A percentile compares a stretch with the other conserved stretches of the same genome.
These are phyloP conservation scores for Phytophthora nicotianae DNA, from an alignment of 352 stramenopile species.

Conservation along the genomic window DNA sequence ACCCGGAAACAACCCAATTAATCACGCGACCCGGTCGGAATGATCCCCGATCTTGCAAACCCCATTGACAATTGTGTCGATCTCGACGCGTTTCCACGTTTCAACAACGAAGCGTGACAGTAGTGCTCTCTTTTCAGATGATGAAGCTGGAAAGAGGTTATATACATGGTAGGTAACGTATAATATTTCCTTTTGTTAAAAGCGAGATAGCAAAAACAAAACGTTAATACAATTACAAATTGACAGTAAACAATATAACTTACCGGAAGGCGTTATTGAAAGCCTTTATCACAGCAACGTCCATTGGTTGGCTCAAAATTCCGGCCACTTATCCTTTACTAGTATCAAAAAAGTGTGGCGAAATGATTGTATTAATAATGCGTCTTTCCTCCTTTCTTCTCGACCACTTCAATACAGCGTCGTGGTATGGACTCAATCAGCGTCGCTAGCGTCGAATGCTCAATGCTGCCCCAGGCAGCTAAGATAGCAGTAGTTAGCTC, in stretches of 20 bases:
- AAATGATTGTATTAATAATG: no score
- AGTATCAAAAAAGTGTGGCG: no score
- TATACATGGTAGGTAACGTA: conserved; percentile 9
- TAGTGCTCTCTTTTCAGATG: conserved; percentile 6
- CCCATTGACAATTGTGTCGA: not conserved
- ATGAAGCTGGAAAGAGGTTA: conserved; percentile 6
- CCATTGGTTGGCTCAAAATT: not conserved
- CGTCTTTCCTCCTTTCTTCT: no score
- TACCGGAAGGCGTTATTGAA: conserved; percentile 1
- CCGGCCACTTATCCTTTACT: no score
- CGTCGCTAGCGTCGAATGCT: no score
- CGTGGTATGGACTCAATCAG: no score
- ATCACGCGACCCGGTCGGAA: not conserved
- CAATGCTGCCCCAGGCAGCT: no score
- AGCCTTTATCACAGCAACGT: conserved; percentile 10
- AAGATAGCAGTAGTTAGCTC: no score
- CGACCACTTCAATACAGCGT: no score
- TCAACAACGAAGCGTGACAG: conserved; percentile 7
- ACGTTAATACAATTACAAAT: not conserved
- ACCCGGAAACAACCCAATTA: not conserved
- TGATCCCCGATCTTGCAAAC: not conserved
- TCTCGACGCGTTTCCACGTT: conserved; percentile 5
- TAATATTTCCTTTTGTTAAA: not conserved
- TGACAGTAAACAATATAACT: not conserved
- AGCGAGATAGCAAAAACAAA: not conserved